A percentile compares a stretch with the other conserved stretches of the same genome.
Conservation (phyloP, 768 basidiomycete species). For the Cystofilobasidium capitatum region DNA sequence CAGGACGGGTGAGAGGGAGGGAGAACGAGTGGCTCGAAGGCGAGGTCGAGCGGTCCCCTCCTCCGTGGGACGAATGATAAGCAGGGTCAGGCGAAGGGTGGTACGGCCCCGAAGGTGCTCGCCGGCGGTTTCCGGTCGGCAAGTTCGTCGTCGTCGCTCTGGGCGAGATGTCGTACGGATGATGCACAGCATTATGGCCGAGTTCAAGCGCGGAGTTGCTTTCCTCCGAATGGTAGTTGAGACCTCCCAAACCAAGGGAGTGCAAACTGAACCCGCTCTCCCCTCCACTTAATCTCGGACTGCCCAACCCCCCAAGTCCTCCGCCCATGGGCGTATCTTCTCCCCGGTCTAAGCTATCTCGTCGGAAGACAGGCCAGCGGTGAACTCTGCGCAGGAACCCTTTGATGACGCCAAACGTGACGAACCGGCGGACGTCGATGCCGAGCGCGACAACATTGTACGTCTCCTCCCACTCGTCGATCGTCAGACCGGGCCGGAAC, state of each 20-base stretch:
- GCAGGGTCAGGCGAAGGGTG: neutral
- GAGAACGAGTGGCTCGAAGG: neutral
- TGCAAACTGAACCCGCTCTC: neutral
- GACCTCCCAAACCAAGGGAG: neutral
- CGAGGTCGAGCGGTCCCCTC: neutral
- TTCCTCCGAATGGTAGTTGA: neutral
- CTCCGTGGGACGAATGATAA: neutral
- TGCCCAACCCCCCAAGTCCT: neutral
- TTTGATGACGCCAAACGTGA: slow-evolving; percentile 97
- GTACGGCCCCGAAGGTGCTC: neutral
- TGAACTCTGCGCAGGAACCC: slow-evolving; percentile 89
- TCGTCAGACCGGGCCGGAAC: slow-evolving; percentile 68
- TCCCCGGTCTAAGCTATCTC: neutral
- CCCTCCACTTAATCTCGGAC: neutral
- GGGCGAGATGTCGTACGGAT: neutral
- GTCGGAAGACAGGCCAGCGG: slow-evolving; percentile 69
- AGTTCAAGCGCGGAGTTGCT: neutral
- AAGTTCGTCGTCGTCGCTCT: neutral
- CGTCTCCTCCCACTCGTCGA: slow-evolving; percentile 78
- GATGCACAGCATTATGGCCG: neutral
- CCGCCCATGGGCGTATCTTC: slow-evolving; percentile 3
- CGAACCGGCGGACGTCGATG: slow-evolving; percentile 86
- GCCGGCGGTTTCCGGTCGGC: neutral
- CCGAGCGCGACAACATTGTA: slow-evolving; percentile 59
- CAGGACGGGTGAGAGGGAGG: slow-evolving; percentile 13